Percentiles rank a stretch among this genome's conserved stretches.
phyloP scores from a whole-genome alignment of 2,329 filamentous ascomycete species.

The Fusarium nodosum region DNA sequence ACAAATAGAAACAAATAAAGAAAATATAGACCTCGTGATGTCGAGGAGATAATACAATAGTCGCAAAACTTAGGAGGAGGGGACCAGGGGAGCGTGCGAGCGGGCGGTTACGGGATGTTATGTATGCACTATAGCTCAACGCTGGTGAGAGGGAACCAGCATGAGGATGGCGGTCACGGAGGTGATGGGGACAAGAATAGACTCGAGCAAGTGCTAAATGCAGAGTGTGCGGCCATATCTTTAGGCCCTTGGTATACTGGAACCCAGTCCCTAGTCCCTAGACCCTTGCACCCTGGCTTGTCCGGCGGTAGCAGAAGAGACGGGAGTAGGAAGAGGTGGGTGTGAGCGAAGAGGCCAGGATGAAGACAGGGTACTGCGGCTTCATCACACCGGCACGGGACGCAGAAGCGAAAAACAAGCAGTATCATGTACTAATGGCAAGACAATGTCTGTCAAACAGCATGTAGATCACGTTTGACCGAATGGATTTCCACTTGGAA shows the following conservation, averaged over 20 bases:
- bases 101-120: conserved; percentile 64
- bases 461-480: conserved; percentile 24
- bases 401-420: conserved; percentile 37
- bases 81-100: conserved; percentile 50
- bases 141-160: conserved; percentile 42
- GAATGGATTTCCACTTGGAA: conserved; percentile 1
- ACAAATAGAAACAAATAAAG: conserved; percentile 47
- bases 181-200: conserved; percentile 49
- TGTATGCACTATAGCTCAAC: conserved; percentile 58
- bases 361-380: conserved; percentile 33
- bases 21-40: conserved; percentile 53
- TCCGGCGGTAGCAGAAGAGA: conserved; percentile 28
- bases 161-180: conserved; percentile 45
- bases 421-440: conserved; percentile 18
- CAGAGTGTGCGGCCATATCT: conserved; percentile 37
- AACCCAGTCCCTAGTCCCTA: conserved; percentile 40
- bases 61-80: conserved; percentile 59
- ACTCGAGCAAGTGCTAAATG: conserved; percentile 38
- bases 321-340: conserved; percentile 34
- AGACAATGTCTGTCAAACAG: conserved; percentile 10
- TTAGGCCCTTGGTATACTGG: conserved; percentile 31
- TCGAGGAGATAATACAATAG: conserved; percentile 53
- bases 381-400: conserved; percentile 44
- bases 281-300: conserved; percentile 37
- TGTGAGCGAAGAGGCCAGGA: conserved; percentile 35